Conservation (phyloP, 106 monocot genomes). For the Vanilla planifolia region DNA sequence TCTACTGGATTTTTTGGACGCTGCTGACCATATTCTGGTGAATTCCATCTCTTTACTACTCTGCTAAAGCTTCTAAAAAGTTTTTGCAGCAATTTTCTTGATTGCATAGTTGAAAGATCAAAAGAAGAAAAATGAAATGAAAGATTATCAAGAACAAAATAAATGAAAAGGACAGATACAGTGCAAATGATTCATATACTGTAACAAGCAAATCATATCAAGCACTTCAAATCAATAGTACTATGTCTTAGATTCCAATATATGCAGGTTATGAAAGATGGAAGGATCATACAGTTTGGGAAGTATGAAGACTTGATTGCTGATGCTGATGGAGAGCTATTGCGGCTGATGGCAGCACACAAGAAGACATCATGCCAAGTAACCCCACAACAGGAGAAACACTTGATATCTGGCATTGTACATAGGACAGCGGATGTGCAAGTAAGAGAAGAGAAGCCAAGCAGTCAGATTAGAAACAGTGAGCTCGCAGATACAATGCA, state of each 20-base stretch:
- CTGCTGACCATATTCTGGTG: conserved; percentile 79
- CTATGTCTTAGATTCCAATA: background rate
- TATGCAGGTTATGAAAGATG: conserved; percentile 71
- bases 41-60: background rate
- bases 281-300: conserved; percentile 69
- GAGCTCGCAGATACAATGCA: conserved; percentile 8
- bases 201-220: background rate
- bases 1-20: conserved; percentile 66
- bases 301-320: conserved; percentile 63
- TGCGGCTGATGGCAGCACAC: conserved; percentile 62
- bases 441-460: conserved; percentile 11
- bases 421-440: conserved; percentile 21
- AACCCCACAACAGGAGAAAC: conserved; percentile 18
- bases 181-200: background rate
- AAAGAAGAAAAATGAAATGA: background rate
- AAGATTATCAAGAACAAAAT: too few relatives aligned
- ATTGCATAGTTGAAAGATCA: background rate
- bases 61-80: too few relatives aligned
- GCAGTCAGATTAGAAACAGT: conserved; percentile 4
- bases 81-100: background rate
- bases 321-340: conserved; percentile 49
- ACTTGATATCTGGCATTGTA: background rate
- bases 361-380: conserved; percentile 53
- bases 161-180: background rate
- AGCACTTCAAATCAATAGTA: background rate